These are phyloP conservation scores for Wallemia hederae DNA, from an alignment of 1,284 basidiomycete genomes.

Conservation along the genomic window DNA sequence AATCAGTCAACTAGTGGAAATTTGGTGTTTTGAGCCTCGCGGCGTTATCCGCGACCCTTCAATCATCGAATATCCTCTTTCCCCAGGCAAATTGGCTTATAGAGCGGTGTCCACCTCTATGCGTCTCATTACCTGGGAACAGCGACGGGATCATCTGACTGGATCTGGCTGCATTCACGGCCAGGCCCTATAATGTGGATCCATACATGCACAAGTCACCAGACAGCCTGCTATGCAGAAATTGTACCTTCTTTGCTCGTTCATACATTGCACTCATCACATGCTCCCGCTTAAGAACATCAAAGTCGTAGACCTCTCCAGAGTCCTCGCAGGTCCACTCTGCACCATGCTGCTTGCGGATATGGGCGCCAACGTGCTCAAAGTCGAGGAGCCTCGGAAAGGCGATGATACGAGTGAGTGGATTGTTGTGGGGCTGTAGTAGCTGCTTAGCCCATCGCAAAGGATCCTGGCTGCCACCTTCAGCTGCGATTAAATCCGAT, in stretches of 20 bases:
- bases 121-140: not conserved
- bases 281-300: conserved; percentile 44
- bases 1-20: too few species aligned
- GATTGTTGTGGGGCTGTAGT: too few species aligned
- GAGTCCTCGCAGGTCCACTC: conserved; percentile 66
- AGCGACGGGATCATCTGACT: not conserved
- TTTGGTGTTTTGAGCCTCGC: too few species aligned
- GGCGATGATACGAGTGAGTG: conserved; percentile 77
- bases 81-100: not conserved
- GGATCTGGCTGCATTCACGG: too few species aligned
- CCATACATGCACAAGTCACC: too few species aligned
- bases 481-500: conserved; percentile 29
- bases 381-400: conserved; percentile 16
- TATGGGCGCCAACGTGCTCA: conserved; percentile 67
- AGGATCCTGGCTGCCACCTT: conserved; percentile 56
- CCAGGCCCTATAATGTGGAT: too few species aligned
- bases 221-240: too few species aligned
- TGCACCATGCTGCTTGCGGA: conserved; percentile 69
- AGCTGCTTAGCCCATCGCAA: too few species aligned
- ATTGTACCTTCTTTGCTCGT: too few species aligned
- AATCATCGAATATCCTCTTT: not conserved
- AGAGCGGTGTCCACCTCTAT: not conserved
- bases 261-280: not conserved
- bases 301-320: conserved; percentile 54
- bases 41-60: not conserved